Base-by-base conservation (phyloP, 2,329 filamentous ascomycete species). In the Penicillium sp. region DNA sequence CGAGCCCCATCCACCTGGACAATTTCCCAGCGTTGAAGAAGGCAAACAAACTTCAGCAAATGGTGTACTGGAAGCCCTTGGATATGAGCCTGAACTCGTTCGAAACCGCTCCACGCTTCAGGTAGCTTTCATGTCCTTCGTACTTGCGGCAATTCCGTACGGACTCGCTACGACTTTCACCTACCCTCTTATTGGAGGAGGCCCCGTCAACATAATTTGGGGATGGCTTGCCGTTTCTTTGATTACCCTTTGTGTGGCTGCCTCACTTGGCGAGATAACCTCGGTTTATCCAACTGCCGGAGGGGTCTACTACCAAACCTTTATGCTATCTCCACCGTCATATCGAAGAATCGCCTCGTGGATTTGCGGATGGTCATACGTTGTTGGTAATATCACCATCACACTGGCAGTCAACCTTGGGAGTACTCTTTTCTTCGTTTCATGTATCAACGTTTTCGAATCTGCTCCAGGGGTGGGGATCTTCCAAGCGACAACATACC, bases 381-480 rank as follows among this genome's bases (percentile, higher is more conserved):
- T 89, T 27, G 85, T 90, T 52, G 89, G 88, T 59, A 91, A 91
- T 75, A 87, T 90, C 69, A 90, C 87, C 58, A 91, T 87, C 46
- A 87, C 85, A 0, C 75, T 89, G 0, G 85, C 88, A 16, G 86
- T 87, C 1, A 89, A 89, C 68, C 88, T 91, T 64, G 88, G 87
- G 69, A 81, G 79, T 31, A 74, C 79, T 3, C 70, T 80, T 34
- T 80, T 82, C 67, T 66, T 82, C 53, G 70, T 80, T 57, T 78
- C 75, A 35, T 82, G 79, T 61, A 75, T 83, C 69, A 81, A 82
- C 62, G 75, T 82, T 57, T 83, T 81, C 65, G 75, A 78, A 56
- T 69, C 70, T 52, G 70, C 70, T 27, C 69, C 73, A n/a, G 79
- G 77, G 27, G 72, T 75, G 34, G 74, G 74, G 29, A 73, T 82